Percentiles rank a stretch among this genome's conserved stretches.
Conservation (phyloP, 192 early-diverging fungal species). For the Coemansia sp. region DNA sequence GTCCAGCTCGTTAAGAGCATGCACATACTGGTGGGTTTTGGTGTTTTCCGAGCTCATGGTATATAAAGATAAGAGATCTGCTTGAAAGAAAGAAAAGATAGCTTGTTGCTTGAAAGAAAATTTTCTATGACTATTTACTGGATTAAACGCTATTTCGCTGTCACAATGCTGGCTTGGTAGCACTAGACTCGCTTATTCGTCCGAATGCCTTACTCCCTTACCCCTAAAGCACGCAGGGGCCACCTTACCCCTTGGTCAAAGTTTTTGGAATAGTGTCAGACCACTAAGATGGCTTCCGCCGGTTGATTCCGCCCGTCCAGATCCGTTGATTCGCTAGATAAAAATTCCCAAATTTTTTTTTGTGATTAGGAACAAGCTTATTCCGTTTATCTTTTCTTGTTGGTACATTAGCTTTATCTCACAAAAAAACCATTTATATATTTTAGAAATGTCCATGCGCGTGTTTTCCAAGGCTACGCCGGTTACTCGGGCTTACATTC, state of each 20-base stretch:
- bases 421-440: neutral
- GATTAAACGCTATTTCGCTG: too few relatives aligned
- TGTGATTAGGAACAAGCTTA: neutral
- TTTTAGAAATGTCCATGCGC: constrained; percentile 43
- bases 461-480: constrained; percentile 44
- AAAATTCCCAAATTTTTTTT: neutral
- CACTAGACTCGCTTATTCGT: too few relatives aligned
- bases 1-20: constrained; percentile 89
- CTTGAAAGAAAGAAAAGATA: neutral
- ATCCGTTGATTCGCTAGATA: constrained; percentile 3
- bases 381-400: neutral
- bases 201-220: too few relatives aligned
- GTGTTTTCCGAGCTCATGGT: constrained; percentile 19
- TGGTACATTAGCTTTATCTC: too few relatives aligned
- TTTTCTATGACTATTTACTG: too few relatives aligned
- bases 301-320: neutral
- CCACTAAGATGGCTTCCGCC: too few relatives aligned
- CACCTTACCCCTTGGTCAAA: too few relatives aligned
- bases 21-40: constrained; percentile 32
- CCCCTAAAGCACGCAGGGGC: too few relatives aligned
- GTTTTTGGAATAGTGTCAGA: too few relatives aligned
- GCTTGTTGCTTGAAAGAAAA: neutral
- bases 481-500: constrained; percentile 46
- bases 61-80: neutral
- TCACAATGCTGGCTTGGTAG: too few relatives aligned